phyloP scores from a whole-genome alignment of 306 rosid genomes.

The Glycyrrhiza uralensis region DNA sequence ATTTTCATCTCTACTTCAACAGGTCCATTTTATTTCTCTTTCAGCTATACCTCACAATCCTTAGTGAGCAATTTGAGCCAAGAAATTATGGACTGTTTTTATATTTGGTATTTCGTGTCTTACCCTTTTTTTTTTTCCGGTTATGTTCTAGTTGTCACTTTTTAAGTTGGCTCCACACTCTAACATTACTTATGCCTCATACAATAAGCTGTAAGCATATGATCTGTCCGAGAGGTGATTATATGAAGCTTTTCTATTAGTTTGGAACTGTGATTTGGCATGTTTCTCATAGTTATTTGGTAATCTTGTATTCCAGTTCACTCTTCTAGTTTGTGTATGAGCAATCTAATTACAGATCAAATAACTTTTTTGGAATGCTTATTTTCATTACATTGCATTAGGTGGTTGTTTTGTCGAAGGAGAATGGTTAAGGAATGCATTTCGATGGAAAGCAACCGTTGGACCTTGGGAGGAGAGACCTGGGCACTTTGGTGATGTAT shows the following conservation, averaged over 20 bases:
- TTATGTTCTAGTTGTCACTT: neutral
- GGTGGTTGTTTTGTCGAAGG: conserved; percentile 98
- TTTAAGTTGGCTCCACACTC: neutral
- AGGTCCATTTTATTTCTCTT: neutral
- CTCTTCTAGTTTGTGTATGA: neutral
- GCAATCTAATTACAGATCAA: neutral
- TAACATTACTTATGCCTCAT: neutral
- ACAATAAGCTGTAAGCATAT: neutral
- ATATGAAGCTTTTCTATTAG: neutral
- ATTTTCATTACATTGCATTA: conserved; percentile 19
- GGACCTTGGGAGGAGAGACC: conserved; percentile 99
- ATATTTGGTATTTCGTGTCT: neutral
- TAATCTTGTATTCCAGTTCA: neutral
- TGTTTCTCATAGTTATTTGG: neutral
- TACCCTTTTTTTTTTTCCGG: neutral
- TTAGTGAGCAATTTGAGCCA: neutral
- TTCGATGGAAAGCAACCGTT: conserved; percentile 82
- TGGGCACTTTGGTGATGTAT: conserved; percentile 98
- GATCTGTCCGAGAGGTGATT: neutral
- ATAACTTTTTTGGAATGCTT: conserved; percentile 20
- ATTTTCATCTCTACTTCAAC: neutral
- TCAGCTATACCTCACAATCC: neutral
- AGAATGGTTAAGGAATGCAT: conserved; percentile 91
- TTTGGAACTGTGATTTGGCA: neutral
- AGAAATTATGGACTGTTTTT: neutral